Conservation (phyloP, 2,329 filamentous ascomycete species). For the Xylariaceae sp. region DNA sequence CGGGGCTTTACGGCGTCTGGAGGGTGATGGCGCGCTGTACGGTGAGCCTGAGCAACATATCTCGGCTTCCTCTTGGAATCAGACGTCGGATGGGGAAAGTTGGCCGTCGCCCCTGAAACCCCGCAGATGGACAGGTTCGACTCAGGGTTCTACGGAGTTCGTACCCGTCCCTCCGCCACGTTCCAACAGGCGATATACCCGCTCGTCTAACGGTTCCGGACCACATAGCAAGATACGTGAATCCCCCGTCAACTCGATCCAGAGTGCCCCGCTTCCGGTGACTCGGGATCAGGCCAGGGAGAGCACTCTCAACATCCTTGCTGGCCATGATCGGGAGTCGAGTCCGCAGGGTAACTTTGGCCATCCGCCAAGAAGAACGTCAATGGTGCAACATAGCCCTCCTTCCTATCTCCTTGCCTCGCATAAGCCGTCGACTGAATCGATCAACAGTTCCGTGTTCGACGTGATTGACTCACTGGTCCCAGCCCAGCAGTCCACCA, state of each 20-base stretch:
- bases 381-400: constrained; percentile 20
- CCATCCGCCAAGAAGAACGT: constrained; percentile 27
- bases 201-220: constrained; percentile 15
- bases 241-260: constrained; percentile 14
- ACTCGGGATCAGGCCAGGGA: constrained; percentile 21
- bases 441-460: constrained; percentile 35
- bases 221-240: constrained; percentile 17
- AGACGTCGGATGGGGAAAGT: constrained; percentile 24
- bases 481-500: constrained; percentile 19
- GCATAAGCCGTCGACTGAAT: constrained; percentile 34
- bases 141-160: constrained; percentile 26
- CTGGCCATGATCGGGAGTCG: constrained; percentile 11
- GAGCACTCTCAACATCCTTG: constrained; percentile 14
- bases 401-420: constrained; percentile 22
- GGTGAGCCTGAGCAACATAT: constrained; percentile 25
- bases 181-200: constrained; percentile 21
- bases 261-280: constrained; percentile 21
- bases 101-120: constrained; percentile 27
- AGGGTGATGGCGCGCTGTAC: constrained; percentile 14
- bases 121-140: constrained; percentile 31
- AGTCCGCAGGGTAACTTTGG: constrained; percentile 16
- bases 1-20: constrained; percentile 13
- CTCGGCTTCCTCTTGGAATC: constrained; percentile 26
- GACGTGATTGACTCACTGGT: constrained; percentile 31
- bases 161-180: constrained; percentile 12